Percentiles rank a stretch among this genome's conserved stretches.
Evolutionary conservation across 495 filamentous ascomycete species (phyloP).

Genomic region (Bryoglossum gracile): DNA sequence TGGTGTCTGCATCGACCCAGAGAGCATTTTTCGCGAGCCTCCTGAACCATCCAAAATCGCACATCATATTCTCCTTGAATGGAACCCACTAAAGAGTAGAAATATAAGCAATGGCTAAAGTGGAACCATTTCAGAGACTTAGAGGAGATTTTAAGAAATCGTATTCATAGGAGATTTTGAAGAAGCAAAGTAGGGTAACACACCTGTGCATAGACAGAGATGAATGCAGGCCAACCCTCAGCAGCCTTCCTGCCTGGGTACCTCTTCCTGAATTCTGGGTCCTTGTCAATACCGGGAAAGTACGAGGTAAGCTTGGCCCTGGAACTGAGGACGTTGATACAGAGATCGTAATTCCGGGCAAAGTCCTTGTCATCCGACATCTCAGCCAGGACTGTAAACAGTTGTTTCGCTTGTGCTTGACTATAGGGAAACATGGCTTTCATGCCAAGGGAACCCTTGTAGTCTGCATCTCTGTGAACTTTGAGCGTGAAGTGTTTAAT

Average conservation of each 20-base stretch:
- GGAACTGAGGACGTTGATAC: slow-evolving; percentile 35
- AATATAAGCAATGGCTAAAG: too few species aligned
- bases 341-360: slow-evolving; percentile 37
- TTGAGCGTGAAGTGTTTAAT: slow-evolving; percentile 36
- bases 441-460: slow-evolving; percentile 30
- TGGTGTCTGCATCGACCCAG: slow-evolving; percentile 30
- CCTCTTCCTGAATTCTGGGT: slow-evolving; percentile 26
- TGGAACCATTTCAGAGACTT: too few species aligned
- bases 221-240: too few species aligned
- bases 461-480: slow-evolving; percentile 32
- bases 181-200: too few species aligned
- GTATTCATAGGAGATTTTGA: too few species aligned
- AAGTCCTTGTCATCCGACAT: slow-evolving; percentile 34
- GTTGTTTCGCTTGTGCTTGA: slow-evolving; percentile 26
- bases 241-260: too few species aligned
- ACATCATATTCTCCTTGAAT: too few species aligned
- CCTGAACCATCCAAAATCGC: too few species aligned
- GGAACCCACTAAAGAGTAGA: too few species aligned
- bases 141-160: too few species aligned
- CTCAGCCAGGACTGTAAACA: slow-evolving; percentile 31
- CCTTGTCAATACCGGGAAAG: slow-evolving; percentile 24
- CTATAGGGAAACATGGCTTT: slow-evolving; percentile 31
- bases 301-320: slow-evolving; percentile 29
- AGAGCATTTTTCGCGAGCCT: slow-evolving; percentile 30
- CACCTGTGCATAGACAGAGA: too few species aligned